Base-by-base conservation (phyloP, 345 rosid genomes). In the Orychophragmus violaceus region DNA sequence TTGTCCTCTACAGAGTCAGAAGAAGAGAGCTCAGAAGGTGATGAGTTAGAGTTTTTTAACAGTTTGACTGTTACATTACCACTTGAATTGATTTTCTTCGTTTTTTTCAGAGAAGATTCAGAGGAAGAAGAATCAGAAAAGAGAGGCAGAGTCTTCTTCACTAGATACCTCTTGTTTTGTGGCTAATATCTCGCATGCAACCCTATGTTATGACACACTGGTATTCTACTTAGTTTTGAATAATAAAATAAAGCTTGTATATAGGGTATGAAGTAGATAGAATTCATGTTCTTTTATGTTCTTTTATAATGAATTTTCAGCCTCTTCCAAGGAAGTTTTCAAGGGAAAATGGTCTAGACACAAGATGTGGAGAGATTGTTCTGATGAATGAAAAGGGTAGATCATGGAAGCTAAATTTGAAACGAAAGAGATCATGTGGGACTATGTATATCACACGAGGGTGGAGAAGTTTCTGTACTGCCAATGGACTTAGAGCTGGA, bases 351-450 rank as follows among this genome's bases (percentile, higher is more conserved):
- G 41, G 39, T 21, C 0, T 68, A 18, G 45, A 9, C 30, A 8
- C 1, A 35, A 62, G 36, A 59, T 23, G 28, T 18, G 48, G 62
- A 22, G 19, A 68, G 33, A 48, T 59, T 23, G 66, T 17, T 46
- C 29, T 67, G 18, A 45, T 56, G 48, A 55, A 45, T 67, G 36
- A 46, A 46, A 57, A 68, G 5, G 64, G 62, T 0, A 46, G 1
- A 23, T 45, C 64, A 11, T 68, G 64, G 64, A 68, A 10, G 0
- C 11, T 56, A 1, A 13, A 0, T 12, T 12, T 68, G n/a, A 46
- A 5, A 11, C 9, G 16, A 32, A 68, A 24, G 35, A 29, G 1
- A 32, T 23, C 48, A 16, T 14, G 56, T 48, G 25, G 25, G 30
- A 14, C 8, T 12, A 2, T 12, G 25, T 57, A 46, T 10, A 10